Conservation (phyloP, 768 basidiomycete species). For the Boletus insuetus region DNA sequence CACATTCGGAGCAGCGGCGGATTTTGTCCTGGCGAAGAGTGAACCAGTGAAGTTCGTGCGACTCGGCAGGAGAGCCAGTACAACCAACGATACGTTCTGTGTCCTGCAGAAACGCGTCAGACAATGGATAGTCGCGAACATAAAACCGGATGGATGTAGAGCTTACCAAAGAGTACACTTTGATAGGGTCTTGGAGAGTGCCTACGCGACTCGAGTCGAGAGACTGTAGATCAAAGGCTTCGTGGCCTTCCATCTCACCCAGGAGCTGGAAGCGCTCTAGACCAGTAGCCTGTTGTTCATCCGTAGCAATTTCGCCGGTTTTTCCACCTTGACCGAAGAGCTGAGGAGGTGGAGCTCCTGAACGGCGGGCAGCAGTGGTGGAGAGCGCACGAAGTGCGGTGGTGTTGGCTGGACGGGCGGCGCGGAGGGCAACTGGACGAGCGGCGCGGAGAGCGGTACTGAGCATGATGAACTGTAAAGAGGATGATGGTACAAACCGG, state of each 20-base stretch:
- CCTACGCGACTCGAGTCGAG: slow-evolving; percentile 84
- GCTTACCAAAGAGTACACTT: slow-evolving; percentile 83
- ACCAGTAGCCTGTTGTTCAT: slow-evolving; percentile 91
- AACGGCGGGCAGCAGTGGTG: slow-evolving; percentile 50
- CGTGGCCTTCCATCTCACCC: slow-evolving; percentile 82
- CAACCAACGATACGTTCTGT: slow-evolving; percentile 86
- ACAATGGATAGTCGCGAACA: background rate
- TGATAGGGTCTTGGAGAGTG: slow-evolving; percentile 82
- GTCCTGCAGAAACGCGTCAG: slow-evolving; percentile 47
- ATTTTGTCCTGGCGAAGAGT: slow-evolving; percentile 60
- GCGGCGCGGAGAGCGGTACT: slow-evolving; percentile 24
- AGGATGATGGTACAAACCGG: slow-evolving; percentile 26
- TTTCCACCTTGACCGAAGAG: slow-evolving; percentile 73
- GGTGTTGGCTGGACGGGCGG: slow-evolving; percentile 19
- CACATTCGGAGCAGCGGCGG: slow-evolving; percentile 89
- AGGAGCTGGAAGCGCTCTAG: slow-evolving; percentile 93
- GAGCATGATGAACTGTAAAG: slow-evolving; percentile 23
- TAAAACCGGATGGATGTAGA: background rate
- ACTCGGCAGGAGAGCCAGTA: slow-evolving; percentile 93
- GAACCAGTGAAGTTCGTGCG: slow-evolving; percentile 92
- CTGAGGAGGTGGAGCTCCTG: slow-evolving; percentile 60
- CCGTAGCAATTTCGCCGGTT: slow-evolving; percentile 73
- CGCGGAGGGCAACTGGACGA: slow-evolving; percentile 25
- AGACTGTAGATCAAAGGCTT: slow-evolving; percentile 86
- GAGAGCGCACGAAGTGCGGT: slow-evolving; percentile 55